phyloP scores from a whole-genome alignment of 1,139 yeast genomes.

The Candida pseudoviswanathii region DNA sequence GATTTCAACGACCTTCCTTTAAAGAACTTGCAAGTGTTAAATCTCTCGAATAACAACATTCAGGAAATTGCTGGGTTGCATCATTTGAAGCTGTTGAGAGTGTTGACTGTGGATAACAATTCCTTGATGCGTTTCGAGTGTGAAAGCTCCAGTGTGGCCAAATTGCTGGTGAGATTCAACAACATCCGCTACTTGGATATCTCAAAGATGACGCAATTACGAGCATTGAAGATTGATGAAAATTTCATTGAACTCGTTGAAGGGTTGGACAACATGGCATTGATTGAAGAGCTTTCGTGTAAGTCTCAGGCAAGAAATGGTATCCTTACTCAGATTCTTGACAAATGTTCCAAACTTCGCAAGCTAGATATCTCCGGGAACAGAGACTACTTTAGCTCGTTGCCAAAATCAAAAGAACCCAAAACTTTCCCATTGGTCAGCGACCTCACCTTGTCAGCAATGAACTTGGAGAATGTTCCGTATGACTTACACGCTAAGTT shows the following conservation, averaged over 20 bases:
- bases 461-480: constrained; percentile 42
- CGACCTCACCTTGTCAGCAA: constrained; percentile 45
- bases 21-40: constrained; percentile 45
- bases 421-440: constrained; percentile 40
- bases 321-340: constrained; percentile 23
- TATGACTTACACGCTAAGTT: constrained; percentile 35
- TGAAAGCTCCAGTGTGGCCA: constrained; percentile 32
- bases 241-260: constrained; percentile 30
- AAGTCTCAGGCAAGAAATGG: constrained; percentile 32
- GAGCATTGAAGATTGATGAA: constrained; percentile 52
- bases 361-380: constrained; percentile 47
- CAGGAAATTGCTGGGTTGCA: constrained; percentile 37
- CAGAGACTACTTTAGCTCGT: constrained; percentile 8
- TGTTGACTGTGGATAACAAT: constrained; percentile 50
- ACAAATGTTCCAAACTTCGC: constrained; percentile 22
- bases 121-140: constrained; percentile 28
- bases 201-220: constrained; percentile 35
- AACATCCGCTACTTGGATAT: constrained; percentile 34
- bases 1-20: constrained; percentile 39
- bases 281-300: constrained; percentile 46
- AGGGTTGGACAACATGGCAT: constrained; percentile 32
- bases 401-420: constrained; percentile 4
- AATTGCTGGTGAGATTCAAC: constrained; percentile 47
- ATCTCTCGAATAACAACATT: constrained; percentile 46
- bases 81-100: constrained; percentile 33